Base-by-base conservation (phyloP, 2,329 filamentous ascomycete species). In the Clonostachys byssicola region DNA sequence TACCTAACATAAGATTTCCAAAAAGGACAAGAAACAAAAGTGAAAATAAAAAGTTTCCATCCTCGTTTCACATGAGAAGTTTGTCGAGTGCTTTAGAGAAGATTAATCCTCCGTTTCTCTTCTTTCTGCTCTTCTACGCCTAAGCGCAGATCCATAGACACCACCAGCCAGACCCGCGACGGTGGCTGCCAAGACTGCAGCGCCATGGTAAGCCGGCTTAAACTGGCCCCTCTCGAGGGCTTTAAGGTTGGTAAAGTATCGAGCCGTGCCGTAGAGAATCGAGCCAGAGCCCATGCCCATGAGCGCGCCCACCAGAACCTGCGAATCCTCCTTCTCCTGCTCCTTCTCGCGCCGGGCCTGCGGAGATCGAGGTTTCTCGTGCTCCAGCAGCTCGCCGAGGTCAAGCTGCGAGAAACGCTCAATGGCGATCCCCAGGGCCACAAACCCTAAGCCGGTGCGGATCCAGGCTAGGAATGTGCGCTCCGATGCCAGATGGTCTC, bases 341-440 rank as follows among this genome's bases (percentile, higher is more conserved):
- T 47, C 30, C 42, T 50, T 39, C 34, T 12, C 17, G 3, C 16
- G 23, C 9, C 10, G 14, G 16, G 10, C 42, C 30, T 23, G 10
- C 12, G 12, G n/a, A 8, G 18, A 16, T 35, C 18, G 16, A 13
- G 9, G 14, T 14, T 38, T 14, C 12, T 49, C 12, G 17, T 42
- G 47, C 46, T 44, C 47, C 46, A 47, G 40, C 51, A 60, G 50
- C 44, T 56, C 55, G 10, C 49, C 49, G 8, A 63, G 54, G 47
- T 75, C 72, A 43, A 77, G 63, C 51, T 72, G 71, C 47, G 70
- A 67, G 46, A 78, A 68, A 39, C 68, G 66, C 44, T 70, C 66
- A 38, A 71, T 59, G n/a, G 74, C 75, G 33, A 77, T 70, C 17
- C 74, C 74, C 2, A 78, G 64, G 2, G 73, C 74, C 36, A 77